These are phyloP conservation scores for Verticillium dahliae DNA, from an alignment of 2,329 filamentous ascomycete genomes.

Conservation along the genomic window DNA sequence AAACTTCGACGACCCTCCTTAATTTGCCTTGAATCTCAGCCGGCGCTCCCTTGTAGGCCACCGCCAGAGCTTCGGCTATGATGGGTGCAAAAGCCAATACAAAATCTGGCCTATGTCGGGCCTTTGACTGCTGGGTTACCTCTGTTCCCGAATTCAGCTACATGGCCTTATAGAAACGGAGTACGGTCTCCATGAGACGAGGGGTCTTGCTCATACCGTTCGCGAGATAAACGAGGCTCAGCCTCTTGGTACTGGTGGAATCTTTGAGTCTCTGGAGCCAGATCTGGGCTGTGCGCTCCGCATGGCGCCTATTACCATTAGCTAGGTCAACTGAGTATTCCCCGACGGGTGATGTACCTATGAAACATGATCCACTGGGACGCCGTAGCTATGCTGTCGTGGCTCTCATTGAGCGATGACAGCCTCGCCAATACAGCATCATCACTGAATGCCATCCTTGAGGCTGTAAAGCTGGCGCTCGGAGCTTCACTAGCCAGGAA, in stretches of 20 bases:
- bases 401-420: conserved; percentile 90
- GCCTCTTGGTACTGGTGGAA: conserved; percentile 73
- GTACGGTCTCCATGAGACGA: too few species aligned
- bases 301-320: conserved; percentile 62
- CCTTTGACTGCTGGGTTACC: conserved; percentile 93
- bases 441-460: conserved; percentile 84
- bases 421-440: conserved; percentile 94
- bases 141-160: conserved; percentile 44
- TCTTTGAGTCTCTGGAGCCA: conserved; percentile 91
- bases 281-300: conserved; percentile 82
- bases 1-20: conserved; percentile 85
- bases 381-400: conserved; percentile 92
- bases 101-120: conserved; percentile 87
- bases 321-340: neutral
- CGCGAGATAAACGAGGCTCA: conserved; percentile 89
- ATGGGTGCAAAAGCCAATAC: conserved; percentile 85
- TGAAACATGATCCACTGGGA: conserved; percentile 99
- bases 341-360: conserved; percentile 51
- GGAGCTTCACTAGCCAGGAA: neutral
- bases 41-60: conserved; percentile 86
- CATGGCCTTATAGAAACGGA: too few species aligned
- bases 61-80: conserved; percentile 81
- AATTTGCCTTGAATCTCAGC: conserved; percentile 84
- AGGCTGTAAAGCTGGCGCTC: neutral
- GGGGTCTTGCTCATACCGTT: conserved; percentile 58